These are phyloP conservation scores for Candida pseudoviswanathii DNA, from an alignment of 1,139 yeast species.

Conservation along the genomic window DNA sequence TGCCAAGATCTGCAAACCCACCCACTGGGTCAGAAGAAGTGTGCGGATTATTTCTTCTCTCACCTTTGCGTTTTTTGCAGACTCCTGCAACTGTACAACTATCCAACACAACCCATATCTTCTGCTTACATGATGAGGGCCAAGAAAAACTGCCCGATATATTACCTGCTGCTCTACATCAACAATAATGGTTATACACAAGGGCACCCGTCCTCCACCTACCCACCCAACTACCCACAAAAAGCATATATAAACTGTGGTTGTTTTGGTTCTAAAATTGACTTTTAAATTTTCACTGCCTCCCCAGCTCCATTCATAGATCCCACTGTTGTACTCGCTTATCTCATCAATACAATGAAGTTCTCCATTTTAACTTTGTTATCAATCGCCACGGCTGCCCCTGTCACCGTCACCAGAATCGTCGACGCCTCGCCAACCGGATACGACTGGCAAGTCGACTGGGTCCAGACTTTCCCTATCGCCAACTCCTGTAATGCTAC, in stretches of 20 bases:
- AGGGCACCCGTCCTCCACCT: no score
- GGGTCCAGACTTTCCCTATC: slow-evolving; percentile 20
- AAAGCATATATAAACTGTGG: no score
- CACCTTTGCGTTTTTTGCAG: no score
- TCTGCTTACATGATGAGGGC: not conserved
- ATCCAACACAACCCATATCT: not conserved
- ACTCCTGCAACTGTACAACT: not conserved
- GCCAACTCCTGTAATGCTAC: slow-evolving; percentile 24
- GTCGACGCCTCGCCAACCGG: slow-evolving; percentile 9
- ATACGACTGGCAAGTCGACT: slow-evolving; percentile 21
- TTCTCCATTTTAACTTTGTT: slow-evolving; percentile 14
- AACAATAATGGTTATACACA: not conserved
- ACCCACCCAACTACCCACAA: no score
- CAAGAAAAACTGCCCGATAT: not conserved
- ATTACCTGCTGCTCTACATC: not conserved
- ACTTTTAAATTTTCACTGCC: not conserved
- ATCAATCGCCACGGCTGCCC: slow-evolving; percentile 6
- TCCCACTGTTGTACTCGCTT: not conserved
- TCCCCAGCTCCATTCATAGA: not conserved
- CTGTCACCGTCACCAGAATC: slow-evolving; percentile 5
- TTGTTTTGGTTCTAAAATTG: not conserved
- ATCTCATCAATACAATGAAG: not conserved
- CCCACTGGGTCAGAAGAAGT: no score
- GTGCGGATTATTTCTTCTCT: not conserved
- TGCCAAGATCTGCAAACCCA: slow-evolving; percentile 1